Conservation (phyloP, 257 asterid genomes). For the Fraxinus americana region DNA sequence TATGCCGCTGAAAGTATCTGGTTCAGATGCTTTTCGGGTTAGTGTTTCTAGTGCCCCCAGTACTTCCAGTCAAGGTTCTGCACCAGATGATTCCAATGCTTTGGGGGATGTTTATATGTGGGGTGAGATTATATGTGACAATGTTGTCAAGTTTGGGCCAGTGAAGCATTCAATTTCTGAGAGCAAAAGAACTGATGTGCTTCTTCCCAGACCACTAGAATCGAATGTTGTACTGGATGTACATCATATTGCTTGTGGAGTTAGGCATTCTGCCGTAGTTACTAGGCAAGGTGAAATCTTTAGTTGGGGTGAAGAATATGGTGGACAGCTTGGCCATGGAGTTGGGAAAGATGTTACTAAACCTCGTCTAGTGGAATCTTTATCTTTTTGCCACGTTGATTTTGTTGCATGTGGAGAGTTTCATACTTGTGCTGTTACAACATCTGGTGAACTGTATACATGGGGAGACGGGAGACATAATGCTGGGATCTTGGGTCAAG, state of each 20-base stretch:
- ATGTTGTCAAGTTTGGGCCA: slow-evolving; percentile 65
- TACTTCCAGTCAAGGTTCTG: slow-evolving; percentile 93
- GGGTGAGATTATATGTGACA: slow-evolving; percentile 93
- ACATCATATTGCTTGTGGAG: slow-evolving; percentile 88
- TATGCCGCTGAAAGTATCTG: slow-evolving; percentile 81
- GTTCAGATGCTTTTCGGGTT: slow-evolving; percentile 83
- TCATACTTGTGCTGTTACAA: slow-evolving; percentile 54
- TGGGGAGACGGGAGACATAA: slow-evolving; percentile 62
- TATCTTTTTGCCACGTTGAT: slow-evolving; percentile 41
- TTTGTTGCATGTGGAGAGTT: slow-evolving; percentile 62
- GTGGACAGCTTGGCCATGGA: slow-evolving; percentile 66
- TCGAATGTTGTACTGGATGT: slow-evolving; percentile 79
- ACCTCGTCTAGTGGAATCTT: slow-evolving; percentile 55
- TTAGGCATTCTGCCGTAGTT: slow-evolving; percentile 77
- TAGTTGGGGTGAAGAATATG: slow-evolving; percentile 97
- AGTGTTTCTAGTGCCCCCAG: slow-evolving; percentile 96
- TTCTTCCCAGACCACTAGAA: slow-evolving; percentile 77
- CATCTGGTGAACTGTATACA: slow-evolving; percentile 53
- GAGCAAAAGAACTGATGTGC: slow-evolving; percentile 69
- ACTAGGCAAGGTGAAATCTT: slow-evolving; percentile 89
- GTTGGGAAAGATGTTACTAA: slow-evolving; percentile 46
- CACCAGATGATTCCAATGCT: slow-evolving; percentile 86
- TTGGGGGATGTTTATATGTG: slow-evolving; percentile 87
- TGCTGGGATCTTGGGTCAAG: slow-evolving; percentile 57
- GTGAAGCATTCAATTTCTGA: slow-evolving; percentile 64